A percentile compares a stretch with the other conserved stretches of the same genome.
Conservation (phyloP, 2,329 filamentous ascomycete genomes). For the Amylocarpus encephaloides region DNA sequence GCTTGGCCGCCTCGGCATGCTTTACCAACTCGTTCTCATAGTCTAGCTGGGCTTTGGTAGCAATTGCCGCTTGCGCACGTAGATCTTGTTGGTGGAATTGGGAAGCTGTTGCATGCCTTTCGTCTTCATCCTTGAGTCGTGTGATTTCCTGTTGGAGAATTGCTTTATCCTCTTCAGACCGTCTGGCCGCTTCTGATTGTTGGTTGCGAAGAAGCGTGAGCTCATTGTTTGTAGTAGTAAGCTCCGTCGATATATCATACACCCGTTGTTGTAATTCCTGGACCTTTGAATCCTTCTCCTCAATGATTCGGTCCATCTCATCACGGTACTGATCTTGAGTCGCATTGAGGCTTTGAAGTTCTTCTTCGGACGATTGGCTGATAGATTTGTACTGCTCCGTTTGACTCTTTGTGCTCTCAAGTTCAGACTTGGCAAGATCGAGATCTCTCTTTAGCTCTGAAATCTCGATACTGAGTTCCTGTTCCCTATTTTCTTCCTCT, state of each 20-base stretch:
- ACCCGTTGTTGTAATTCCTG: constrained; percentile 76
- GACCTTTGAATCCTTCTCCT: constrained; percentile 73
- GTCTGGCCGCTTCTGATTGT: constrained; percentile 66
- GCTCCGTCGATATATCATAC: constrained; percentile 75
- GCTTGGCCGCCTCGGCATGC: constrained; percentile 90
- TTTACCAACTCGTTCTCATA: constrained; percentile 93
- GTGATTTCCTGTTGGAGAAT: constrained; percentile 72
- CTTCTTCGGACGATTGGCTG: constrained; percentile 81
- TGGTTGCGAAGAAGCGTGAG: constrained; percentile 73
- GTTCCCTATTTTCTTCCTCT: constrained; percentile 58
- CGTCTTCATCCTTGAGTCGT: constrained; percentile 76
- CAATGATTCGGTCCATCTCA: constrained; percentile 70
- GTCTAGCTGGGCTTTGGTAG: constrained; percentile 85
- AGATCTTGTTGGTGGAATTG: constrained; percentile 87
- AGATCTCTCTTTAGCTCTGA: constrained; percentile 83
- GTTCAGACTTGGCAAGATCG: constrained; percentile 70
- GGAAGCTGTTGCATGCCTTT: constrained; percentile 70
- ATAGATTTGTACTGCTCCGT: constrained; percentile 85
- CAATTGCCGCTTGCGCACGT: constrained; percentile 88
- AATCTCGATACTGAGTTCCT: constrained; percentile 78
- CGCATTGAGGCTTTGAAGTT: constrained; percentile 69
- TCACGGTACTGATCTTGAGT: constrained; percentile 83
- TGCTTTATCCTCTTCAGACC: constrained; percentile 75
- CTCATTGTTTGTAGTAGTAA: constrained; percentile 75
- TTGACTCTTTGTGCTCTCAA: constrained; percentile 75